These are phyloP conservation scores for Conticribra weissflogii DNA, from an alignment of 108 stramenopile genomes.

Conservation along the genomic window DNA sequence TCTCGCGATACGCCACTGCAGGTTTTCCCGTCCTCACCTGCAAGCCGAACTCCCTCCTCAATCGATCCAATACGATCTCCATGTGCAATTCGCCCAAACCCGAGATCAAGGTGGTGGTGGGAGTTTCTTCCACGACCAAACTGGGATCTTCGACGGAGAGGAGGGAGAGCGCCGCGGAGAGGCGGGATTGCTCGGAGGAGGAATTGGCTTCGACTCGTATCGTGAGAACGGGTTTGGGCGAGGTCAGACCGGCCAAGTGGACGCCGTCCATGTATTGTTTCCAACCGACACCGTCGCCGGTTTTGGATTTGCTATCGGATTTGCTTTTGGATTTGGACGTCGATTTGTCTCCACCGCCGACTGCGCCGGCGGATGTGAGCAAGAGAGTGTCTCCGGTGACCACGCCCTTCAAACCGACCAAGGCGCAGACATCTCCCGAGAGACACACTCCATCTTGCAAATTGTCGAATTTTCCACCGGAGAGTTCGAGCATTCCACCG, in stretches of 20 bases:
- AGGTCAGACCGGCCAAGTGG: conserved; percentile 74
- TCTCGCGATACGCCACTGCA: conserved; percentile 84
- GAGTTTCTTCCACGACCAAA: conserved; percentile 81
- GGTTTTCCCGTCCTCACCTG: conserved; percentile 77
- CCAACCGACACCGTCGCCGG: conserved; percentile 35
- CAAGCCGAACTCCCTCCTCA: conserved; percentile 75
- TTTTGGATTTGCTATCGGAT: conserved; percentile 43
- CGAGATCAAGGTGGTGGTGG: conserved; percentile 73
- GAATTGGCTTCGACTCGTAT: conserved; percentile 79
- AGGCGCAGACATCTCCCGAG: conserved; percentile 88
- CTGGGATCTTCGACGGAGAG: conserved; percentile 87
- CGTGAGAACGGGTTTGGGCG: conserved; percentile 91
- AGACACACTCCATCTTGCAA: conserved; percentile 66
- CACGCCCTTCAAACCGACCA: conserved; percentile 82
- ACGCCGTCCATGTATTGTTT: conserved; percentile 54
- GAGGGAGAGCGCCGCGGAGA: conserved; percentile 68
- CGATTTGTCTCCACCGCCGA: not conserved
- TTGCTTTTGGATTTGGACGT: conserved; percentile 18
- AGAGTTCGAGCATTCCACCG: conserved; percentile 86
- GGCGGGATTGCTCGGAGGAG: conserved; percentile 61
- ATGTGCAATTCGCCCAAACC: conserved; percentile 90
- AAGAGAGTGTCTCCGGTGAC: conserved; percentile 89
- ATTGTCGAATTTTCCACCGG: conserved; percentile 79
- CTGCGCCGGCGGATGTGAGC: conserved; percentile 42
- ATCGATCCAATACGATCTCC: conserved; percentile 82